Evolutionary conservation across 352 stramenopile species (phyloP).

Genomic region (Phytophthora multivora): DNA sequence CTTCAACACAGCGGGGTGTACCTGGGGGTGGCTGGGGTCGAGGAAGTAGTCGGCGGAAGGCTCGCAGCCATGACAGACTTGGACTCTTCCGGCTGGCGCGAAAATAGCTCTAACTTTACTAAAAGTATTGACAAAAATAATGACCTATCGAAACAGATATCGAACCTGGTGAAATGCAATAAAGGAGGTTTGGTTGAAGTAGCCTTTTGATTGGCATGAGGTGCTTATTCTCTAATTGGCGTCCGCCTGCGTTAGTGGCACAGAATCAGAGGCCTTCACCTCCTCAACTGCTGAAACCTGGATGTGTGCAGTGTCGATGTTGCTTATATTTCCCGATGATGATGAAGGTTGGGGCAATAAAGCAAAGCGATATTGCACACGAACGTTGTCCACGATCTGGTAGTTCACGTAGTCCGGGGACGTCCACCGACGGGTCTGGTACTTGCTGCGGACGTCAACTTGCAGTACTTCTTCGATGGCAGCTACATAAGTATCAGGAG

Average conservation of each 20-base stretch:
- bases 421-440: conserved; percentile 62
- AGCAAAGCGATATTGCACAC: conserved; percentile 54
- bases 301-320: conserved; percentile 27
- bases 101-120: conserved; percentile 9
- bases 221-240: conserved; percentile 1
- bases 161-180: conserved; percentile 14
- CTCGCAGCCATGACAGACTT: conserved; percentile 34
- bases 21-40: conserved; percentile 18
- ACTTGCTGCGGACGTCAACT: conserved; percentile 79
- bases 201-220: conserved; percentile 10
- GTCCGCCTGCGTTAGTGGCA: background rate
- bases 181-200: conserved; percentile 18
- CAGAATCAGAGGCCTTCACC: background rate
- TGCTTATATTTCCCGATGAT: conserved; percentile 2
- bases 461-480: conserved; percentile 72
- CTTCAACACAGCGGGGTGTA: background rate
- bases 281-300: conserved; percentile 43
- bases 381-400: conserved; percentile 64
- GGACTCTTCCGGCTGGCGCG: conserved; percentile 18
- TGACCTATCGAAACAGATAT: conserved; percentile 21
- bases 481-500: conserved; percentile 34
- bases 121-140: conserved; percentile 10
- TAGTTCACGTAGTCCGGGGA: conserved; percentile 40
- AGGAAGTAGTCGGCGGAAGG: conserved; percentile 22
- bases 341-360: conserved; percentile 10